These are phyloP conservation scores for Olyra latifolia DNA, from an alignment of 176 grass and related monocot genomes.

Conservation along the genomic window DNA sequence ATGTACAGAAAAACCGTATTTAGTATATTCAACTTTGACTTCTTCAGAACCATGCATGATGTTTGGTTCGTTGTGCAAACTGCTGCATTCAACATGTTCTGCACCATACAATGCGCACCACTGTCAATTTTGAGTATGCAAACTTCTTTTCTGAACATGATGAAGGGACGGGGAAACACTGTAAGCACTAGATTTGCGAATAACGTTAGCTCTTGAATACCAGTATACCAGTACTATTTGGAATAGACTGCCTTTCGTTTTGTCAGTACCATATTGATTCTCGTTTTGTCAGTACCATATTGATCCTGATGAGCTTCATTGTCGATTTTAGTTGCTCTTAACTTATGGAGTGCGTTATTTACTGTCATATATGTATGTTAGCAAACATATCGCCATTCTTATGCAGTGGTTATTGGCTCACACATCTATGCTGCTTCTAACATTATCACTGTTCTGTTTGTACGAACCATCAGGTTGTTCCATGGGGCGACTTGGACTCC, in stretches of 20 bases:
- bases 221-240: neutral
- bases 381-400: neutral
- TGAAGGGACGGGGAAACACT: neutral
- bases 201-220: slow-evolving; percentile 1
- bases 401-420: neutral
- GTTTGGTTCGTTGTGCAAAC: slow-evolving; percentile 31
- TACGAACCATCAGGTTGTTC: slow-evolving; percentile 57
- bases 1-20: slow-evolving; percentile 13
- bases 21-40: slow-evolving; percentile 27
- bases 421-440: neutral
- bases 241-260: slow-evolving; percentile 1
- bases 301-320: neutral
- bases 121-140: neutral
- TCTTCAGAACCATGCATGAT: slow-evolving; percentile 22
- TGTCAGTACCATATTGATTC: neutral
- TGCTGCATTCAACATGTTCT: slow-evolving; percentile 24
- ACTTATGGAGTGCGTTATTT: neutral
- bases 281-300: neutral
- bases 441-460: neutral
- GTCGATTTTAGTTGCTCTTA: neutral
- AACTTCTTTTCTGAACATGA: neutral
- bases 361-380: neutral
- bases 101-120: slow-evolving; percentile 13
- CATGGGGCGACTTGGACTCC: slow-evolving; percentile 97
- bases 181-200: neutral